Evolutionary conservation across 108 stramenopile genomes (phyloP).

Genomic region (Pseudonitzschia delicatissima): DNA sequence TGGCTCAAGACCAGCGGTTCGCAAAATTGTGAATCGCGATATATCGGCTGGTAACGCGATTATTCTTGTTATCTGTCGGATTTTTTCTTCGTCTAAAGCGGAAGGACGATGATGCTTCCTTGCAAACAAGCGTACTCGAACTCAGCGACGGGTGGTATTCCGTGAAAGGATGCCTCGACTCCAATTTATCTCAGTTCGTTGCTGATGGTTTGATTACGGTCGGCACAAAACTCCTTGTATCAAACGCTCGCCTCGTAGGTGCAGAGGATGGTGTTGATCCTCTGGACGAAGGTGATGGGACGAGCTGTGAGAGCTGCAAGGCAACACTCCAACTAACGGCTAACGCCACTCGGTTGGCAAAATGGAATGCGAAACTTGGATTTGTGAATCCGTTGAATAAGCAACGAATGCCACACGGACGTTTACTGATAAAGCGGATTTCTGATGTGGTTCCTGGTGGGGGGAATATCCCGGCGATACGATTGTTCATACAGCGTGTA

Average conservation of each 20-base stretch:
- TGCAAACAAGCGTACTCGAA: slow-evolving; percentile 33
- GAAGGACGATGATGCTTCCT: slow-evolving; percentile 10
- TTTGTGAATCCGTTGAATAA: slow-evolving; percentile 32
- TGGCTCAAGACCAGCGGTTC: slow-evolving; percentile 56
- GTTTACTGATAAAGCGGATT: slow-evolving; percentile 44
- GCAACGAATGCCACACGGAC: not conserved
- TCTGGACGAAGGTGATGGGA: slow-evolving; percentile 52
- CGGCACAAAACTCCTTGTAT: slow-evolving; percentile 75
- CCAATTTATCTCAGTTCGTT: slow-evolving; percentile 36
- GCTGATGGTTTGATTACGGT: slow-evolving; percentile 44
- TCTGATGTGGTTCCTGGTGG: slow-evolving; percentile 57
- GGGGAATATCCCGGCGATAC: slow-evolving; percentile 62
- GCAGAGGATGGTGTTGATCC: slow-evolving; percentile 83
- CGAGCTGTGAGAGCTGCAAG: slow-evolving; percentile 26
- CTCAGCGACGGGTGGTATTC: slow-evolving; percentile 88
- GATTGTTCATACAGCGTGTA: slow-evolving; percentile 56
- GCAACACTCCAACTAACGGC: slow-evolving; percentile 44
- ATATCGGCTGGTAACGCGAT: slow-evolving; percentile 48
- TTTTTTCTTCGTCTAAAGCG: slow-evolving; percentile 19
- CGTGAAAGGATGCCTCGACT: slow-evolving; percentile 56
- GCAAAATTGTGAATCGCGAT: slow-evolving; percentile 80
- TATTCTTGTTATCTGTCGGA: slow-evolving; percentile 59
- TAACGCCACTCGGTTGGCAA: slow-evolving; percentile 74
- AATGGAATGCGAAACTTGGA: slow-evolving; percentile 79
- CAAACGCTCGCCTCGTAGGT: slow-evolving; percentile 57